Evolutionary conservation across 2,329 filamentous ascomycete species (phyloP), one percentile per base, ranked within the genome.

Genomic region (Colletotrichum sp.): DNA sequence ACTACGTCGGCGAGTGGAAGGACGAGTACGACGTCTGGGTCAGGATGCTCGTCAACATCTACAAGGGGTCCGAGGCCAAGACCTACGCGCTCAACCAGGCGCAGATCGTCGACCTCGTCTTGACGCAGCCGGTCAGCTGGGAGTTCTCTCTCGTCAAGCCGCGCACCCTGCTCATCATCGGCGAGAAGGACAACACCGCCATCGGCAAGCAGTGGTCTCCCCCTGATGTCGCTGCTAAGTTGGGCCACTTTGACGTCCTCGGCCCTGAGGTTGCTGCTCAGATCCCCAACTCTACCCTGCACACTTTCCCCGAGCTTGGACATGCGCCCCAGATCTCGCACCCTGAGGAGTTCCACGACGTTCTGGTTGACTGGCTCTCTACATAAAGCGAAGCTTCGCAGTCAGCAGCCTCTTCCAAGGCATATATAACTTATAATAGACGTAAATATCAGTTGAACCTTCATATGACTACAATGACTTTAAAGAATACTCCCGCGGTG

Each of bases 281-380:
- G 75, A 88, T 91, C 55, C 86, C 86, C 1, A 83, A 87, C 48
- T 83, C 83, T 38, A 84, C 85, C 10, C 80, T 90, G 67, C 80
- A 90, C 48, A 85, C 86, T 63, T 90, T 90, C 77, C 81, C 85
- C 1, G 84, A 86, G 30, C 78, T 89, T 48, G 90, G 89, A 2
- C 89, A 91, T 75, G 85, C 88, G 43, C 89, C 89, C 16, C 89
- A 90, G 78, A 87, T 91, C 69, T 88, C 90, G 75, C 85, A 86
- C 30, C 88, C 89, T 1, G 83, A 83, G 4, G 80, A 78, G 43
- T 90, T 90, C 76, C 87, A 90, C 78, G 75, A 81, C n/a, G 85
- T 84, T 7, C 74, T 90, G 74, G 78, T 90, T 5, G 81, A 78
- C 9, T 91, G 88, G 87, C 78, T 90, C 16, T 74, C 74, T 3